Base-by-base conservation (phyloP, 495 filamentous ascomycete species). In the Aspergillus olivimuriae region DNA sequence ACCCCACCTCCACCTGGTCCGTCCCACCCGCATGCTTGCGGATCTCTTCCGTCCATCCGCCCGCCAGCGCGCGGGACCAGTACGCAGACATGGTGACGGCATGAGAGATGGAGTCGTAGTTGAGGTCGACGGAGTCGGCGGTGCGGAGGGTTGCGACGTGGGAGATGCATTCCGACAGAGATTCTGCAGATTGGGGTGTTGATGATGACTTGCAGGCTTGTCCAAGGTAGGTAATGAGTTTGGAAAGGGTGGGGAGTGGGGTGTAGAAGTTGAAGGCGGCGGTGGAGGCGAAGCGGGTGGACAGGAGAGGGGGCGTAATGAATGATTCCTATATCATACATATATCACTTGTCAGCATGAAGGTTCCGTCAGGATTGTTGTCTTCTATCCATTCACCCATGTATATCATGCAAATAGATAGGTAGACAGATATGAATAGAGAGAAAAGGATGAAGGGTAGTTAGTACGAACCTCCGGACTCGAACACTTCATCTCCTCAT, bases 1-100 rank as follows among this genome's bases (percentile, higher is more conserved):
- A n/a, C 12, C 92, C 92, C 19, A 97, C 73, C 59, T 98, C 92
- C 7, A 88, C 73, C 28, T 73, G 66, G 17, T 70, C 66, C 1
- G 55, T 56, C 2, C 45, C 72, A 34, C 39, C 65, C 41, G 30
- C 43, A 34, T 52, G 57, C 11, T 68, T 65, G 10, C 52, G 19
- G 15, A 82, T 68, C 2, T 56, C 52, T 34, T 77, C 76, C 26
- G 61, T 67, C 80, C 78, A 82, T 4, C 56, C 62, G 7, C 50
- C 51, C 1, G 32, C 43, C 14, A 76, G 68, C 10, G 69, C 43
- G 38, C 60, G 69, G 5, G 69, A 68, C 82, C 78, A 88, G 37
- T 76, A 55, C n/a, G 76, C 77, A 4, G 77, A 80, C 18, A 83
- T 34, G 17, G 77, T 80, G 22, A 88, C 49, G 1, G 79, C 72